Percentiles rank a stretch among this genome's conserved stretches.
These are phyloP conservation scores for Vigna radiata DNA, from an alignment of 306 rosid species.

Conservation along the genomic window DNA sequence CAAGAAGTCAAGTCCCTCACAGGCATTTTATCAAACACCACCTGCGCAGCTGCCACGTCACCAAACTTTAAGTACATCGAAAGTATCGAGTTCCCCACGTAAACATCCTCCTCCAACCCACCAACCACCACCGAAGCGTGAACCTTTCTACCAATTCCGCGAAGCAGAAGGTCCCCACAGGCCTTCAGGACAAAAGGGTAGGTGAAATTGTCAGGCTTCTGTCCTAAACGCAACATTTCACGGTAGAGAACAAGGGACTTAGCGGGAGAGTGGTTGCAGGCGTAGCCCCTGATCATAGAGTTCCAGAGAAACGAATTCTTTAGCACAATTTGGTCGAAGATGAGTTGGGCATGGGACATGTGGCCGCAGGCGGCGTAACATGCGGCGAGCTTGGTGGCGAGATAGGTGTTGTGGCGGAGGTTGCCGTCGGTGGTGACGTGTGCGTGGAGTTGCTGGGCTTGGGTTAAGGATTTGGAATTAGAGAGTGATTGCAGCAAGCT, in stretches of 20 bases:
- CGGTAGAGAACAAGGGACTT: constrained; percentile 56
- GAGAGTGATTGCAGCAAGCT: constrained; percentile 57
- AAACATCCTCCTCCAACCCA: constrained; percentile 61
- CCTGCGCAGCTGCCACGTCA: constrained; percentile 48
- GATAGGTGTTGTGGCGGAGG: constrained; percentile 55
- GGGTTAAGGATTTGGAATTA: constrained; percentile 49
- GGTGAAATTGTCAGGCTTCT: constrained; percentile 60
- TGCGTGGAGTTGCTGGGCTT: constrained; percentile 63
- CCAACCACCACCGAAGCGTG: constrained; percentile 57
- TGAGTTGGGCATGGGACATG: constrained; percentile 54
- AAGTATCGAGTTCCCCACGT: constrained; percentile 60
- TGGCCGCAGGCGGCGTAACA: constrained; percentile 58
- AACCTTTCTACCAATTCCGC: constrained; percentile 55
- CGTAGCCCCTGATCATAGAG: constrained; percentile 64
- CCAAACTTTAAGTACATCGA: constrained; percentile 58
- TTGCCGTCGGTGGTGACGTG: constrained; percentile 49
- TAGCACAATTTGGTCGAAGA: constrained; percentile 47
- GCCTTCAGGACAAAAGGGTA: constrained; percentile 70
- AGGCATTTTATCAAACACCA: constrained; percentile 69
- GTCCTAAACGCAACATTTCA: constrained; percentile 53
- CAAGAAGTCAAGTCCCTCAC: constrained; percentile 60
- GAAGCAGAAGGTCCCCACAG: constrained; percentile 58
- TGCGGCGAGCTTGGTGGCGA: constrained; percentile 61
- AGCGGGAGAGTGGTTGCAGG: constrained; percentile 40
- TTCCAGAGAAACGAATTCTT: constrained; percentile 65